Base-by-base conservation (phyloP, 768 basidiomycete genomes). In the Fibroporia radiculosa region DNA sequence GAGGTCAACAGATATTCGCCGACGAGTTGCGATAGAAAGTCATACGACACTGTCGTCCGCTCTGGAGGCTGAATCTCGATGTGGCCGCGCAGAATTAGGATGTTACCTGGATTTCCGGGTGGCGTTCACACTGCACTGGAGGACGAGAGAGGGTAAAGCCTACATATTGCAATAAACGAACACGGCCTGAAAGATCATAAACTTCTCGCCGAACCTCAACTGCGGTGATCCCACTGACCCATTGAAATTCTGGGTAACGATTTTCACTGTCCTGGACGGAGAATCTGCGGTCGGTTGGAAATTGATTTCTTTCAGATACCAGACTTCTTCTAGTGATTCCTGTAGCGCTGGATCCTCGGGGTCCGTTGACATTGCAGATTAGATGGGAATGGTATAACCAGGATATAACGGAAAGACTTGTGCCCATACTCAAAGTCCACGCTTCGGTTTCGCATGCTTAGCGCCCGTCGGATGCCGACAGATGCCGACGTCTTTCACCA, bases 151-250 rank as follows among this genome's bases (percentile, higher is more conserved):
- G 22, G 43, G 28, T 37, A 18, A 26, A 14, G 60, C 75, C 54
- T 56, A 87, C 88, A 92, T 47, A 92, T 85, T 22, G 90, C 91
- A 54, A 93, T 89, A 52, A 93, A 86, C 0, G 88, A 91, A 58
- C 91, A 93, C 7, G 91, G 90, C 7, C 91, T 93, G 58, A 6
- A 27, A 33, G n/a, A 20, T 16, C 18, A 20, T 43, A 28, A 35
- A 40, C 14, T 50, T 19, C 36, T 18, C 31, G 13, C 40, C 50
- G 6, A 22, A 42, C 27, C 25, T 38, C 20, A 7, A 11, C 10
- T 24, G 3, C 11, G 26, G 11, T 20, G 1, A 39, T 19, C 12
- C 20, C 8, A 70, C 80, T 48, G 45, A 86, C 87, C 87, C 86
- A 54, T 89, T 89, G 55, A 78, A 85, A 55, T 88, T 88, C 63